phyloP scores from a whole-genome alignment of 345 rosid genomes.

The Triadica sebifera region DNA sequence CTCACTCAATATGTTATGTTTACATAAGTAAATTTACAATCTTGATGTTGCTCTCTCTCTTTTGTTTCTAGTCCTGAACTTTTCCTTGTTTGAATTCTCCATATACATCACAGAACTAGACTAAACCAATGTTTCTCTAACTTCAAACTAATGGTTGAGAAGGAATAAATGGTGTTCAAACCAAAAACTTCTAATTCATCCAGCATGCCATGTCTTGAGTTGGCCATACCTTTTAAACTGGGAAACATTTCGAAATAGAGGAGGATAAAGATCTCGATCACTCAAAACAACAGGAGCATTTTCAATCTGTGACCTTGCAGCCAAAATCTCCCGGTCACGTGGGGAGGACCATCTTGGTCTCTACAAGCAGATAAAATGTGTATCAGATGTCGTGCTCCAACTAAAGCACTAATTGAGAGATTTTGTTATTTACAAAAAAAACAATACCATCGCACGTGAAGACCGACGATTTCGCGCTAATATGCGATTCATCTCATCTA shows the following conservation, averaged over 20 bases:
- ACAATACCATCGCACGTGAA: slow-evolving; percentile 69
- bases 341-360: slow-evolving; percentile 76
- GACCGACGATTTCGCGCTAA: slow-evolving; percentile 49
- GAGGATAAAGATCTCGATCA: slow-evolving; percentile 70
- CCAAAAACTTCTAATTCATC: background rate
- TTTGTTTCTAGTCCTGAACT: background rate
- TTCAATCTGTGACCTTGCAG: slow-evolving; percentile 63
- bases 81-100: background rate
- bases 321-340: slow-evolving; percentile 65
- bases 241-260: slow-evolving; percentile 80
- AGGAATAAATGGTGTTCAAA: background rate
- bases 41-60: background rate
- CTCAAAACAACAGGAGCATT: slow-evolving; percentile 41
- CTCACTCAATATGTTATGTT: background rate
- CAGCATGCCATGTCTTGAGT: background rate
- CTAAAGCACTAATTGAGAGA: slow-evolving; percentile 9
- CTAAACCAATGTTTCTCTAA: slow-evolving; percentile 2
- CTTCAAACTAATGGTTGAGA: background rate
- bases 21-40: background rate
- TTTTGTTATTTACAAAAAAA: background rate
- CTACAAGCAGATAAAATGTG: slow-evolving; percentile 38
- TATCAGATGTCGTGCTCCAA: slow-evolving; percentile 11
- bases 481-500: slow-evolving; percentile 62
- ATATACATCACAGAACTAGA: background rate
- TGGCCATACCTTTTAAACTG: slow-evolving; percentile 64